phyloP scores from a whole-genome alignment of 768 basidiomycete genomes.

The Russula olivacea region DNA sequence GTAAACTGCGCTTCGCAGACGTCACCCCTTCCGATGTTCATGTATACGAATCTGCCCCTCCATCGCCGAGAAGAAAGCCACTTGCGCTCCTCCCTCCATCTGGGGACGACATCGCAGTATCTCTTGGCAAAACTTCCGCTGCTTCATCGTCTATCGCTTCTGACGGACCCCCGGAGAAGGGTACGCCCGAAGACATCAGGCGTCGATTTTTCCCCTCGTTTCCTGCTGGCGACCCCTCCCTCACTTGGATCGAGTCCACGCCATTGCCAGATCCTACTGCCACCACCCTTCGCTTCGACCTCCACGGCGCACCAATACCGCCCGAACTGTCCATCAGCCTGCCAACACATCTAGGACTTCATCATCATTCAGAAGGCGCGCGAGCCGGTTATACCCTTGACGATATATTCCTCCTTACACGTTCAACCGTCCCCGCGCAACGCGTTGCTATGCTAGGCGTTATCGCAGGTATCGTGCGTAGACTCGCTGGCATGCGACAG shows the following conservation, averaged over 20 bases:
- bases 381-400: slow-evolving; percentile 86
- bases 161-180: slow-evolving; percentile 47
- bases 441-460: slow-evolving; percentile 76
- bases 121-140: neutral
- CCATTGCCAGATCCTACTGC: slow-evolving; percentile 30
- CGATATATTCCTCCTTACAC: slow-evolving; percentile 71
- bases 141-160: neutral
- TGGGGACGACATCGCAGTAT: slow-evolving; percentile 34
- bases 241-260: slow-evolving; percentile 67
- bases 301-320: slow-evolving; percentile 66
- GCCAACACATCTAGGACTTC: slow-evolving; percentile 81
- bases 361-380: slow-evolving; percentile 80
- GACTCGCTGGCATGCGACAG: slow-evolving; percentile 30
- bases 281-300: slow-evolving; percentile 52
- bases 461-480: slow-evolving; percentile 50
- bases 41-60: slow-evolving; percentile 76
- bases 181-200: slow-evolving; percentile 79
- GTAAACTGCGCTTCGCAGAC: slow-evolving; percentile 70
- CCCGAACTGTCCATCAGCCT: slow-evolving; percentile 46
- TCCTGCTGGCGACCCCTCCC: slow-evolving; percentile 59
- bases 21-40: slow-evolving; percentile 67
- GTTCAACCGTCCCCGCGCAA: slow-evolving; percentile 81
- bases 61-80: slow-evolving; percentile 58
- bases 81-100: slow-evolving; percentile 54
- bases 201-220: slow-evolving; percentile 74